Conservation (phyloP, 2,329 filamentous ascomycete genomes). For the Penicillium sp. region DNA sequence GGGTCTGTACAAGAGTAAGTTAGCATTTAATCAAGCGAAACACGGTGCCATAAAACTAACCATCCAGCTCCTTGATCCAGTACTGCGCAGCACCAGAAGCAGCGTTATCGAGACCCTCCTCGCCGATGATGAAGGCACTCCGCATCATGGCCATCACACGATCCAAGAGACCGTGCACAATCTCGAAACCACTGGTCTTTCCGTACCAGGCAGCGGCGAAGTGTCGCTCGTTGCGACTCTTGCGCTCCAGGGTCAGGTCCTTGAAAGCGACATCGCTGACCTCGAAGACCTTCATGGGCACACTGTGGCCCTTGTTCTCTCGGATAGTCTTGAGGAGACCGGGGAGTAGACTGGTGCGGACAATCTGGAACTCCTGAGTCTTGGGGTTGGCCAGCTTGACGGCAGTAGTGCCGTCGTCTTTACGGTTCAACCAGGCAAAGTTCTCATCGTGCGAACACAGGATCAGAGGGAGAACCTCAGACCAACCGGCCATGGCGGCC, state of each 20-base stretch:
- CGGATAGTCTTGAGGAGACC: slow-evolving; percentile 90
- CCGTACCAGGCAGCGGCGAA: slow-evolving; percentile 96
- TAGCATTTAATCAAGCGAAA: background rate
- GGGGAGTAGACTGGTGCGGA: slow-evolving; percentile 81
- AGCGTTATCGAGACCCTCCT: slow-evolving; percentile 66
- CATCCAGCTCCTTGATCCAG: slow-evolving; percentile 91
- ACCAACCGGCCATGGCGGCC: slow-evolving; percentile 92
- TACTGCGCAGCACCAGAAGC: slow-evolving; percentile 68
- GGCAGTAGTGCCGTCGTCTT: slow-evolving; percentile 80
- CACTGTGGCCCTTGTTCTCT: slow-evolving; percentile 84
- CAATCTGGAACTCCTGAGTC: slow-evolving; percentile 89
- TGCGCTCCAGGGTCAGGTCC: slow-evolving; percentile 76
- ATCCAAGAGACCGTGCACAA: slow-evolving; percentile 92
- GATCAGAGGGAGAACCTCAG: slow-evolving; percentile 92
- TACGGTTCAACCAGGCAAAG: slow-evolving; percentile 90
- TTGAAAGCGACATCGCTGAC: slow-evolving; percentile 91
- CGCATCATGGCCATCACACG: slow-evolving; percentile 90
- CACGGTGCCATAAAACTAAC: slow-evolving; percentile 40
- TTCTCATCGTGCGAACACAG: slow-evolving; percentile 98
- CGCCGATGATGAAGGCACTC: slow-evolving; percentile 73
- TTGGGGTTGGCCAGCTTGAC: slow-evolving; percentile 90
- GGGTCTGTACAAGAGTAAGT: slow-evolving; percentile 55
- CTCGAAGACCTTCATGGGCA: slow-evolving; percentile 93
- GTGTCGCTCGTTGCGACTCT: slow-evolving; percentile 88
- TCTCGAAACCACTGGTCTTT: slow-evolving; percentile 90